A percentile compares a stretch with the other conserved stretches of the same genome.
Evolutionary conservation across 805 yeast species (phyloP).

Genomic region (Candida xiaguanensis): DNA sequence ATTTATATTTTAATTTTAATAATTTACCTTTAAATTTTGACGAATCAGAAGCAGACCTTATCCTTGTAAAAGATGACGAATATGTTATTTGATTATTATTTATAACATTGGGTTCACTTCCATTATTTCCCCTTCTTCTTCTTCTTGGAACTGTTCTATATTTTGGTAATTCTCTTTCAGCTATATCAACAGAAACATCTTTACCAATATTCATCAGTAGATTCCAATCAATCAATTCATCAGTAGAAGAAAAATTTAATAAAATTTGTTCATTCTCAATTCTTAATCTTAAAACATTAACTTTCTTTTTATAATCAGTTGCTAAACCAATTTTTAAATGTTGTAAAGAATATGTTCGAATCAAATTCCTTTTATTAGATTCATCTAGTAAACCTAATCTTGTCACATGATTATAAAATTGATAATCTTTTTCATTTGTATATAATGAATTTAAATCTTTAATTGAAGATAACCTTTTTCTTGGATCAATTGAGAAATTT

Average conservation of each 20-base stretch:
- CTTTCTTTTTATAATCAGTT: slow-evolving; percentile 70
- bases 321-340: slow-evolving; percentile 84
- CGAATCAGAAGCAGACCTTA: slow-evolving; percentile 21
- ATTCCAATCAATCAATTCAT: slow-evolving; percentile 77
- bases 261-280: slow-evolving; percentile 81
- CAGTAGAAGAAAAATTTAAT: slow-evolving; percentile 57
- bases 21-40: slow-evolving; percentile 18
- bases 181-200: slow-evolving; percentile 75
- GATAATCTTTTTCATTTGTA: slow-evolving; percentile 24
- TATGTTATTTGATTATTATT: neutral
- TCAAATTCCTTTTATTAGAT: slow-evolving; percentile 25
- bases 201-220: slow-evolving; percentile 68
- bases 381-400: slow-evolving; percentile 16
- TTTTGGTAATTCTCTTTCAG: slow-evolving; percentile 65
- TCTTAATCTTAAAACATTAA: slow-evolving; percentile 68
- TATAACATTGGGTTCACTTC: neutral
- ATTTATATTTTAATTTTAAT: slow-evolving; percentile 20
- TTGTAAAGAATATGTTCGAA: slow-evolving; percentile 77
- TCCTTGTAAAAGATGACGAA: slow-evolving; percentile 5
- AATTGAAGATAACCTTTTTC: slow-evolving; percentile 7
- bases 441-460: slow-evolving; percentile 15
- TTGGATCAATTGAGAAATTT: slow-evolving; percentile 15
- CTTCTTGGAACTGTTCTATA: slow-evolving; percentile 81
- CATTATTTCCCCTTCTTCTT: slow-evolving; percentile 36
- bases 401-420: slow-evolving; percentile 23